phyloP scores from a whole-genome alignment of 768 basidiomycete species.

The Porpolomopsis calyptriformis region DNA sequence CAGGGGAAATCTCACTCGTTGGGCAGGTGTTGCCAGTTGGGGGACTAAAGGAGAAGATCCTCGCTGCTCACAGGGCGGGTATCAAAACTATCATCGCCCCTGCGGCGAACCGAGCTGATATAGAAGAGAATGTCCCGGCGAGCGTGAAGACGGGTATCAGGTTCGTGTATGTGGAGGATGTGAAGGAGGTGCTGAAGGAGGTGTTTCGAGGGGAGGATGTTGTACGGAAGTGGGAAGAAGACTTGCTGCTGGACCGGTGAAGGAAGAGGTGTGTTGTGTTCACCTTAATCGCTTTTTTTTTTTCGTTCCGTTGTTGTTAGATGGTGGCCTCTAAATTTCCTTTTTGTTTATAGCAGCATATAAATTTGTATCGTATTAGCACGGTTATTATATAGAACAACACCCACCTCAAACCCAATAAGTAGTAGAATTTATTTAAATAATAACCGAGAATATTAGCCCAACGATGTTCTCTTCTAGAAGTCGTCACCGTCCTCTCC shows the following conservation, averaged over 20 bases:
- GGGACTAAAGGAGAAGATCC: constrained; percentile 91
- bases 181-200: constrained; percentile 79
- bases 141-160: constrained; percentile 92
- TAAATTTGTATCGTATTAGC: no score
- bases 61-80: constrained; percentile 93
- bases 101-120: constrained; percentile 82
- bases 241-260: constrained; percentile 22
- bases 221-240: constrained; percentile 59
- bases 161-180: constrained; percentile 93
- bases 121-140: constrained; percentile 94
- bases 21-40: constrained; percentile 96
- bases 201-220: constrained; percentile 62
- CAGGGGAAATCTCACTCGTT: constrained; percentile 92
- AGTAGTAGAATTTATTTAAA: no score
- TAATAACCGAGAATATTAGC: no score
- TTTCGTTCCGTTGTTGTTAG: no score
- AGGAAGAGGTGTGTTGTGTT: no score
- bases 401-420: no score
- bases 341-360: no score
- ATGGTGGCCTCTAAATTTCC: no score
- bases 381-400: no score
- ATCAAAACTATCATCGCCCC: constrained; percentile 89
- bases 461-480: no score
- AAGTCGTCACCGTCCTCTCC: constrained; percentile 14
- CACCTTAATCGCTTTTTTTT: no score